Conservation (phyloP, 495 filamentous ascomycete genomes). For the Penicillium subrubescens region DNA sequence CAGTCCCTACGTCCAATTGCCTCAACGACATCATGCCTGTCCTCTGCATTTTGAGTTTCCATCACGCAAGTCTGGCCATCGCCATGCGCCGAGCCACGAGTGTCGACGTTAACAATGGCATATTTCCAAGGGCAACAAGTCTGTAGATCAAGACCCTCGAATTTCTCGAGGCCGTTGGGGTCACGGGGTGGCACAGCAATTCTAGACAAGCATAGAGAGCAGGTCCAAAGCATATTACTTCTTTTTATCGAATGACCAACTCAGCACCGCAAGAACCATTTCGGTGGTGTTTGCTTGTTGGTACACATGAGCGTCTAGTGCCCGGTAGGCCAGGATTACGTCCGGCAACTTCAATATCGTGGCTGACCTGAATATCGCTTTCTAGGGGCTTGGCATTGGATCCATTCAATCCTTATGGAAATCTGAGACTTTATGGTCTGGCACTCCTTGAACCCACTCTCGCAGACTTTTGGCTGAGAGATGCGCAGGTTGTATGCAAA, state of each 20-base stretch:
- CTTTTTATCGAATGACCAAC: constrained; percentile 44
- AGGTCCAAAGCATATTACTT: constrained; percentile 33
- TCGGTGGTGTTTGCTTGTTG: constrained; percentile 30
- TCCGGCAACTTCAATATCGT: constrained; percentile 34
- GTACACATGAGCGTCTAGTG: constrained; percentile 34
- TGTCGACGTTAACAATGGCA: too few relatives aligned
- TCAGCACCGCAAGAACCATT: constrained; percentile 29
- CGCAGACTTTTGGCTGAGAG: constrained; percentile 24
- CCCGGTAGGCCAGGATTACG: constrained; percentile 37
- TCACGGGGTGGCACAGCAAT: too few relatives aligned
- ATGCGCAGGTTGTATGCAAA: constrained; percentile 33
- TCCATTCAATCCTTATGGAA: constrained; percentile 28
- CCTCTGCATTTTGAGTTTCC: too few relatives aligned
- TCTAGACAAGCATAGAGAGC: constrained; percentile 10
- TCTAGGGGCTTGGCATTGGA: constrained; percentile 29
- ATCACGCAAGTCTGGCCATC: too few relatives aligned
- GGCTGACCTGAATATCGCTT: constrained; percentile 28
- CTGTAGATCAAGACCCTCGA: too few relatives aligned
- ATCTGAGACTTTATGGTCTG: constrained; percentile 33
- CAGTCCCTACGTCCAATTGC: too few relatives aligned
- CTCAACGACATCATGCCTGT: too few relatives aligned
- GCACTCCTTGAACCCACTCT: constrained; percentile 34
- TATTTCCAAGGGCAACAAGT: too few relatives aligned
- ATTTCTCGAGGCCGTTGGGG: too few relatives aligned
- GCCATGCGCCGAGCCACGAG: too few relatives aligned